phyloP scores from a whole-genome alignment of 306 rosid species.

The cucumber (Cucumis sativus) region Cucumber_9930_V3 NC_026657.2:6975001-6975500 shows the following conservation, averaged over 20 bases:
- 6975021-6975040: not conserved
- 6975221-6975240: not conserved
- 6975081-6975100: not conserved
- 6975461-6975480: conserved; percentile 42
- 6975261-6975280: not conserved
- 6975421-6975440: conserved; percentile 39
- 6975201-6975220: not conserved
- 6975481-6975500: conserved; percentile 21
- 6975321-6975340: conserved; percentile 2
- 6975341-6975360: not conserved
- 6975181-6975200: not conserved
- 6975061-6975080: not conserved
- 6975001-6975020: not conserved
- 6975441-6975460: conserved; percentile 34
- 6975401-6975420: not conserved
- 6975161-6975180: not conserved
- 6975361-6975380: not conserved
- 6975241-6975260: not conserved
- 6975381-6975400: not conserved
- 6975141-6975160: not conserved
- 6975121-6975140: not conserved
- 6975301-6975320: not conserved
- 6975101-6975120: no score
- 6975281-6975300: not conserved
- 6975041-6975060: not conserved